A percentile compares a stretch with the other conserved stretches of the same genome.
phyloP scores from a whole-genome alignment of 768 basidiomycete species.

The Kwoniella sp. region DNA sequence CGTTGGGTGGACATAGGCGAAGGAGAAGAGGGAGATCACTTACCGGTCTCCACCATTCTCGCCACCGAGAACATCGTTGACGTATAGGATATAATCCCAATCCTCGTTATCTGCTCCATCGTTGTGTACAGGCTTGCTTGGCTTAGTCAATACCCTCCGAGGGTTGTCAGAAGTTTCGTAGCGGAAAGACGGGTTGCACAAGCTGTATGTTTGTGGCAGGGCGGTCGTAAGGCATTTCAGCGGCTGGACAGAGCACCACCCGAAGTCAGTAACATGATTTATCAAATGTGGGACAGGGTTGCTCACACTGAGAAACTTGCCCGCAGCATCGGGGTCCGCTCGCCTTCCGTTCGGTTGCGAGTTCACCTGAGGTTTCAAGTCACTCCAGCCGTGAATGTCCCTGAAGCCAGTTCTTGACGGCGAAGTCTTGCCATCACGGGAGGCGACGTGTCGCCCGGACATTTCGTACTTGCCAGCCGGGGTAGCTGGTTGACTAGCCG shows the following conservation, averaged over 20 bases:
- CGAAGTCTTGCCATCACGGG: constrained; percentile 32
- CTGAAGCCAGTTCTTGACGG: constrained; percentile 60
- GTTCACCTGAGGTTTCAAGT: constrained; percentile 72
- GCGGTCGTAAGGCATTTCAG: constrained; percentile 72
- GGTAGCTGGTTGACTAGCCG: constrained; percentile 35
- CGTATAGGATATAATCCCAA: constrained; percentile 98
- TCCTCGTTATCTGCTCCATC: constrained; percentile 99
- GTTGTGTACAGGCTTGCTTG: constrained; percentile 90
- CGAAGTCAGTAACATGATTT: too few relatives aligned
- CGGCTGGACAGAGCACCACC: too few relatives aligned
- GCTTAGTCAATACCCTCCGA: constrained; percentile 92
- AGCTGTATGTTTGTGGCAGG: constrained; percentile 83
- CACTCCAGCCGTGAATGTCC: constrained; percentile 68
- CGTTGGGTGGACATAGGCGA: not conserved
- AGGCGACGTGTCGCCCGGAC: constrained; percentile 12
- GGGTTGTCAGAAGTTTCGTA: constrained; percentile 95
- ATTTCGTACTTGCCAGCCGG: constrained; percentile 33
- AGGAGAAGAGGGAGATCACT: constrained; percentile 46
- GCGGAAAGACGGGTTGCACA: constrained; percentile 90
- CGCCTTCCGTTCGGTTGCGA: constrained; percentile 62
- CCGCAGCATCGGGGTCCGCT: constrained; percentile 63
- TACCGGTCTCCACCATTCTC: constrained; percentile 86
- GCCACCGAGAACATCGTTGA: constrained; percentile 92
- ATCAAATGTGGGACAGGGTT: constrained; percentile 15
- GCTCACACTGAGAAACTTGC: constrained; percentile 76